Conservation (phyloP, 805 yeast genomes). For the Ogataea naganishii region DNA sequence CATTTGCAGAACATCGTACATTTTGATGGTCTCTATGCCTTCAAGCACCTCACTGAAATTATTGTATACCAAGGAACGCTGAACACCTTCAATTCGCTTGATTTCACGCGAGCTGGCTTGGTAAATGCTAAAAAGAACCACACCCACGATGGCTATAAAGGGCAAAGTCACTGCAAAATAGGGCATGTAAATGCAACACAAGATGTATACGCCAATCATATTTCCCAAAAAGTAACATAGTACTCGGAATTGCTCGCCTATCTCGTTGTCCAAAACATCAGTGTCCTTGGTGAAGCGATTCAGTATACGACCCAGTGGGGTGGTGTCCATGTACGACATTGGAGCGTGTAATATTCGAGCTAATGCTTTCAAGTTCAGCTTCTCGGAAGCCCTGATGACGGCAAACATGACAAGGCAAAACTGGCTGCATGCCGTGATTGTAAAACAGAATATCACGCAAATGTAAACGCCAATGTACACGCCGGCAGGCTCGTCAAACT, state of each 20-base stretch:
- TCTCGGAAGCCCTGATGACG: slow-evolving; percentile 44
- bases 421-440: slow-evolving; percentile 32
- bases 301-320: slow-evolving; percentile 81
- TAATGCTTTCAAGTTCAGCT: slow-evolving; percentile 54
- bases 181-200: slow-evolving; percentile 43
- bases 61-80: slow-evolving; percentile 39
- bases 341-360: slow-evolving; percentile 62
- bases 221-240: slow-evolving; percentile 40
- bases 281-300: slow-evolving; percentile 86
- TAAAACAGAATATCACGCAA: slow-evolving; percentile 42
- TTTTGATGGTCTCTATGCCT: slow-evolving; percentile 39
- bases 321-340: slow-evolving; percentile 74
- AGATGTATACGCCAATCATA: slow-evolving; percentile 20
- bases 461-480: slow-evolving; percentile 71
- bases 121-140: slow-evolving; percentile 34
- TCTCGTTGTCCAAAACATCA: slow-evolving; percentile 72
- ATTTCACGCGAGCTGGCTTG: slow-evolving; percentile 38
- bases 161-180: slow-evolving; percentile 50
- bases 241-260: slow-evolving; percentile 62
- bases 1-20: slow-evolving; percentile 24
- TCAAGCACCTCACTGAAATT: slow-evolving; percentile 40
- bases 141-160: slow-evolving; percentile 32
- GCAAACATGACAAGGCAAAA: slow-evolving; percentile 40
- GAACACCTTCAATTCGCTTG: slow-evolving; percentile 38
- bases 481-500: slow-evolving; percentile 35